Conservation (phyloP, 140 eudicot genomes). For the Bidens hawaiensis region DNA sequence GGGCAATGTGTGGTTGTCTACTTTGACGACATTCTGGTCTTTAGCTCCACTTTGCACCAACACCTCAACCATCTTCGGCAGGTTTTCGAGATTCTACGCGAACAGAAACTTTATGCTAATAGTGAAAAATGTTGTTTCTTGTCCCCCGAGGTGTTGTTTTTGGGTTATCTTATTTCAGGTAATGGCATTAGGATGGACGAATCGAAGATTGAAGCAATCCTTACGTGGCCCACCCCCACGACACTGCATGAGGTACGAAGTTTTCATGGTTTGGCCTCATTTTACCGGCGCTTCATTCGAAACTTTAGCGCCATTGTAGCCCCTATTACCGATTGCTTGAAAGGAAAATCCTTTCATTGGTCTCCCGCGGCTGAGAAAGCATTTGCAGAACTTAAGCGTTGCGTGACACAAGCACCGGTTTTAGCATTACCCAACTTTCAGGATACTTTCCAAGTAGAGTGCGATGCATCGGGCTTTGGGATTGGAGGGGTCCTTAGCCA, state of each 20-base stretch:
- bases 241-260: not conserved
- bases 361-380: not conserved
- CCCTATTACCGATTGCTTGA: no score
- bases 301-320: not conserved
- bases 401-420: not conserved
- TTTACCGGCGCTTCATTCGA: not conserved
- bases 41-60: not conserved
- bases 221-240: not conserved
- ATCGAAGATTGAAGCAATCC: not conserved
- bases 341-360: no score
- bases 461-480: not conserved
- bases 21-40: slow-evolving; percentile 6
- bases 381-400: not conserved
- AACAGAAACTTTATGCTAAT: not conserved
- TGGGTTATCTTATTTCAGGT: slow-evolving; percentile 2
- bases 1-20: no score
- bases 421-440: not conserved
- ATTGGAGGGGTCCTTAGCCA: not conserved
- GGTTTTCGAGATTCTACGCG: not conserved
- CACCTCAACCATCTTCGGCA: not conserved
- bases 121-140: not conserved
- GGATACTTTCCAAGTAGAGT: not conserved
- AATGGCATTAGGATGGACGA: no score
- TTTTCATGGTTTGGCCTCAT: not conserved
- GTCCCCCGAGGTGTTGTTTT: not conserved